A percentile compares a stretch with the other conserved stretches of the same genome.
Conservation (phyloP, 2,329 filamentous ascomycete genomes). For the Trichoderma semiorbis region DNA sequence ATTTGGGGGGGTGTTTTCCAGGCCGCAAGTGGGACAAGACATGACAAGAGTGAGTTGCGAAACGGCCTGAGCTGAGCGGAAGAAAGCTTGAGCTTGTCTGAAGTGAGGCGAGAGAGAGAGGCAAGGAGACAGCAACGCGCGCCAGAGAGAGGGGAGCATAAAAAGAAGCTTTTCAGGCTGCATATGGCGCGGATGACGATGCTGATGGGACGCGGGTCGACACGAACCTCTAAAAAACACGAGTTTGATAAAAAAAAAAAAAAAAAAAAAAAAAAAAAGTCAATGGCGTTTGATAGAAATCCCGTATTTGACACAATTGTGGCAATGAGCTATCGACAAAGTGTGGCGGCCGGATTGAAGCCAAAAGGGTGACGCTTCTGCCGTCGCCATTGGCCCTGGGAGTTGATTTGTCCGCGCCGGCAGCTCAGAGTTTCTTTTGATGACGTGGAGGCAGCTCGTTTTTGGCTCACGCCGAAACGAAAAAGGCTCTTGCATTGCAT, state of each 20-base stretch:
- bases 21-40: neutral
- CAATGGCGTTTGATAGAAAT: neutral
- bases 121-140: neutral
- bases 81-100: neutral
- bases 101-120: neutral
- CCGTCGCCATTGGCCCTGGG: neutral
- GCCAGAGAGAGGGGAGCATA: neutral
- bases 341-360: neutral
- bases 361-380: neutral
- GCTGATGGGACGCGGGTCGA: neutral
- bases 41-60: neutral
- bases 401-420: neutral
- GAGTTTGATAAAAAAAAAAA: neutral
- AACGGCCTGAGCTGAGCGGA: neutral
- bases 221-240: neutral
- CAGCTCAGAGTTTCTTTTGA: neutral
- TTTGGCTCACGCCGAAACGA: neutral
- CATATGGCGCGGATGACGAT: constrained; percentile 4
- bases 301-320: constrained; percentile 4
- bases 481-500: neutral
- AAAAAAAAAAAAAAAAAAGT: too few species aligned
- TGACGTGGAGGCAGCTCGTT: neutral
- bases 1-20: neutral
- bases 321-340: neutral
- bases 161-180: constrained; percentile 3